phyloP scores from a whole-genome alignment of 1,139 yeast species.

The Hyphopichia pseudoburtonii region DNA sequence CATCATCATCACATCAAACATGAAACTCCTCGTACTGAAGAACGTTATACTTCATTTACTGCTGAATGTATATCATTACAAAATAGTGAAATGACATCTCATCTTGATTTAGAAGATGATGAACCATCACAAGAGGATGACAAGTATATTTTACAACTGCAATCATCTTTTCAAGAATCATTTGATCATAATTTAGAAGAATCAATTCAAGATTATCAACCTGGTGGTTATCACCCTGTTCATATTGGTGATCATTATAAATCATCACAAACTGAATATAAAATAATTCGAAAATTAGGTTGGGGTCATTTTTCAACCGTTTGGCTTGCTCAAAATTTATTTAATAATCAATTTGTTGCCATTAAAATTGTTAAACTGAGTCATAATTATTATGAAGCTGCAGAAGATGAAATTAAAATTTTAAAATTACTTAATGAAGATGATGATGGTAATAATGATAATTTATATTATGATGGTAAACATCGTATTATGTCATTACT shows the following conservation, averaged over 20 bases:
- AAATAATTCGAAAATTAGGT: slow-evolving; percentile 50
- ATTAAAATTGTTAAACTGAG: slow-evolving; percentile 43
- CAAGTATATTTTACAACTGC: slow-evolving; percentile 1
- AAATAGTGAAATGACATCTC: slow-evolving; percentile 42
- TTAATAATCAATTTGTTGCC: slow-evolving; percentile 35
- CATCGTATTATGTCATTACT: slow-evolving; percentile 39
- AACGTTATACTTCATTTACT: slow-evolving; percentile 31
- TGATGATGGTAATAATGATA: slow-evolving; percentile 17
- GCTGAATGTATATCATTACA: slow-evolving; percentile 41
- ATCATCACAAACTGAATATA: slow-evolving; percentile 29
- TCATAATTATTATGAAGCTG: slow-evolving; percentile 41
- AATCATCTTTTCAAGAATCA: no score
- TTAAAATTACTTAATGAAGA: slow-evolving; percentile 23
- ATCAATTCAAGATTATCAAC: slow-evolving; percentile 34
- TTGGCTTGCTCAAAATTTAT: slow-evolving; percentile 60
- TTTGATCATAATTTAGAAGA: slow-evolving; percentile 40
- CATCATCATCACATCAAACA: no score
- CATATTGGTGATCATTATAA: slow-evolving; percentile 38
- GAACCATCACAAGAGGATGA: no score
- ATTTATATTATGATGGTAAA: slow-evolving; percentile 34
- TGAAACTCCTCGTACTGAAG: slow-evolving; percentile 10
- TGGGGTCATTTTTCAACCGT: slow-evolving; percentile 94
- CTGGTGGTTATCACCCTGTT: slow-evolving; percentile 47
- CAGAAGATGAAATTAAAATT: slow-evolving; percentile 41
- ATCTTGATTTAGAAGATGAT: slow-evolving; percentile 14